Conservation (phyloP, 1,284 basidiomycete species). For the Pseudozyma hubeiensis region DNA sequence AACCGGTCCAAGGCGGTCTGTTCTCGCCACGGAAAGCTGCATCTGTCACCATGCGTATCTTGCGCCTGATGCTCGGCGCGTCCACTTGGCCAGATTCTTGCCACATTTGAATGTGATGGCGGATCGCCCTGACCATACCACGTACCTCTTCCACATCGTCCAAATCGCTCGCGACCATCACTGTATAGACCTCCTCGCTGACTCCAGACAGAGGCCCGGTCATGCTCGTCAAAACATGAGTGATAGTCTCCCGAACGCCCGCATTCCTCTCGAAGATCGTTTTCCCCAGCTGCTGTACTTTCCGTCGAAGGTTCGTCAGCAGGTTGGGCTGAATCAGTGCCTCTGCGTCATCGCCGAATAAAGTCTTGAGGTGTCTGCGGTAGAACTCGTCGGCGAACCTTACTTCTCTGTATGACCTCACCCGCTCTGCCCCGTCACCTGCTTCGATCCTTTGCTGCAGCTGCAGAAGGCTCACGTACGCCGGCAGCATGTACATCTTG, state of each 20-base stretch:
- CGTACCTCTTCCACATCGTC: conserved; percentile 19
- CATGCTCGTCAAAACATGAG: conserved; percentile 1
- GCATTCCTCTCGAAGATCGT: conserved; percentile 9
- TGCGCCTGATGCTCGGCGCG: not conserved
- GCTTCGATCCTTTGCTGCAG: not conserved
- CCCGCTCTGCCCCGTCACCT: conserved; percentile 2
- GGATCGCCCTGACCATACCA: conserved; percentile 15
- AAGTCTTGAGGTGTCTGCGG: conserved; percentile 5
- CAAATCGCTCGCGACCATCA: conserved; percentile 24
- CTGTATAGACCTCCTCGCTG: conserved; percentile 9
- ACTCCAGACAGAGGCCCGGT: not conserved
- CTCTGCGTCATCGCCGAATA: conserved; percentile 7
- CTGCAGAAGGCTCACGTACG: conserved; percentile 19
- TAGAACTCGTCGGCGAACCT: conserved; percentile 38
- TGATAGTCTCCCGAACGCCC: conserved; percentile 7
- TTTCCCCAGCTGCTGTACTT: conserved; percentile 14
- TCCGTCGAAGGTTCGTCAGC: conserved; percentile 15
- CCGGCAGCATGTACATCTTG: conserved; percentile 71
- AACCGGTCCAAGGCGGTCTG: conserved; percentile 28
- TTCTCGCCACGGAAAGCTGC: conserved; percentile 20
- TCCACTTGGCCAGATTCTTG: not conserved
- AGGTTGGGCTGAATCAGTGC: conserved; percentile 27
- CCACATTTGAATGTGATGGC: conserved; percentile 1
- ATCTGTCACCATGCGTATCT: conserved; percentile 19
- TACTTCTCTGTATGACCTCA: conserved; percentile 22